Base-by-base conservation (phyloP, 805 yeast genomes). In the Clavispora phyllophila region DNA sequence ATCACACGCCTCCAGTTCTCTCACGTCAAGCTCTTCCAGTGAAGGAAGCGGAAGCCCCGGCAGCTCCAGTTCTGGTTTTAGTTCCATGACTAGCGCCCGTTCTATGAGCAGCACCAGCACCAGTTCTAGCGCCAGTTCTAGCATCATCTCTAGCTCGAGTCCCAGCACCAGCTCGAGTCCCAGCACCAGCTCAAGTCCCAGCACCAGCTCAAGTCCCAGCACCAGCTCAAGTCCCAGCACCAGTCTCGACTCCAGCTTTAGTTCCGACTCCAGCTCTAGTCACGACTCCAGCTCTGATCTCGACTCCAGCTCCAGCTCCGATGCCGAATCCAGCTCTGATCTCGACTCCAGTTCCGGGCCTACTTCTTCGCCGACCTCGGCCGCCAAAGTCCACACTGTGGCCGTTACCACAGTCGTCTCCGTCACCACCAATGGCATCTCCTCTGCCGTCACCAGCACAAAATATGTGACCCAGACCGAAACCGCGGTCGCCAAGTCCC, bases 351-450 rank as follows among this genome's bases (percentile, higher is more conserved):
- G 57, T 8, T 42, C 50, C 9, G 5, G 45, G 61, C 2, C 40
- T 55, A 2, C 48, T 45, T 12, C 50, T 61, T 8, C 40, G 60
- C 8, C 46, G n/a, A n/a, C n/a, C 58, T 7, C 47, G 50, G 12
- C 24, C 51, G 18, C 54, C 13, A 27, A 5, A 25, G 15, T n/a
- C 33, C 20, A 29, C 20, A 29, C 33, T 5, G 33, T 29, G 44
- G 18, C 34, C 47, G 13, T 36, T 4, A 36, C 72, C 1, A 55
- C 67, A 7, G 49, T 68, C 5, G 53, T 57, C 20, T 66, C 72
- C 2, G 45, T 62, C 22, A 57, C 50, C 38, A 67, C 72, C 4
- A 56, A 67, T 8, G 70, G 70, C 1, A 47, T 61, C 2, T 59
- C 57, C 17, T 48, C 56, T n/a, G 50, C 61, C 22, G 29, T 29